A percentile compares a stretch with the other conserved stretches of the same genome.
phyloP scores from a whole-genome alignment of 345 rosid genomes.

The Gossypium thurberi region DNA sequence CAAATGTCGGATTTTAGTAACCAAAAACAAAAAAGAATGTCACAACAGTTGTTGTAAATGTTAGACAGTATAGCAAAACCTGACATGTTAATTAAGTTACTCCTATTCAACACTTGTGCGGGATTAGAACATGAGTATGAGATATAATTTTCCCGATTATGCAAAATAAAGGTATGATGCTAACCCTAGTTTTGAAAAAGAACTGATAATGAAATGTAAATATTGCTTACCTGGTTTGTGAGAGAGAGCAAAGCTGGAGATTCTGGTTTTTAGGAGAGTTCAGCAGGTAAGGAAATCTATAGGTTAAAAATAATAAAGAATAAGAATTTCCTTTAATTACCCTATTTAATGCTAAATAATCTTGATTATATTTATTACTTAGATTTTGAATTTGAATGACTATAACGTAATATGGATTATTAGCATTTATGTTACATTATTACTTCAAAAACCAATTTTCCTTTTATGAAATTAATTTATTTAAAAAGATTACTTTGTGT shows the following conservation, averaged over 20 bases:
- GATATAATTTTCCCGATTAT: too few species aligned
- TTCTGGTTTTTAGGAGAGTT: not conserved
- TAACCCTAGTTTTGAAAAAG: not conserved
- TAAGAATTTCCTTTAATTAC: not conserved
- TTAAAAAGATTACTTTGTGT: too few species aligned
- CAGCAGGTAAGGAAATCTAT: not conserved
- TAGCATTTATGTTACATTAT: not conserved
- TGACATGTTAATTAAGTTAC: too few species aligned
- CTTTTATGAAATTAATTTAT: not conserved
- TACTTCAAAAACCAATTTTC: not conserved
- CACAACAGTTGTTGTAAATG: too few species aligned
- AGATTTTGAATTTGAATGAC: not conserved
- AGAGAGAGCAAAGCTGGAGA: not conserved
- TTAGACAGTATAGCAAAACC: too few species aligned
- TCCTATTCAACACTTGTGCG: too few species aligned
- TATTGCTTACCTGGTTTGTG: not conserved
- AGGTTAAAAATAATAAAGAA: not conserved
- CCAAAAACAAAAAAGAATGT: not conserved
- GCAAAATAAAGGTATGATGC: too few species aligned
- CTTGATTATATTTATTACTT: not conserved
- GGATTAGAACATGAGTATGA: too few species aligned
- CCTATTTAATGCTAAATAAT: constrained; percentile 1
- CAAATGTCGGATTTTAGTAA: not conserved
- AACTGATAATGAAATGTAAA: not conserved
- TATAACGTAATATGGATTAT: not conserved